Percentiles rank a stretch among this genome's conserved stretches.
Conservation (phyloP, 495 filamentous ascomycete species). For the Bacidia rubella region DNA sequence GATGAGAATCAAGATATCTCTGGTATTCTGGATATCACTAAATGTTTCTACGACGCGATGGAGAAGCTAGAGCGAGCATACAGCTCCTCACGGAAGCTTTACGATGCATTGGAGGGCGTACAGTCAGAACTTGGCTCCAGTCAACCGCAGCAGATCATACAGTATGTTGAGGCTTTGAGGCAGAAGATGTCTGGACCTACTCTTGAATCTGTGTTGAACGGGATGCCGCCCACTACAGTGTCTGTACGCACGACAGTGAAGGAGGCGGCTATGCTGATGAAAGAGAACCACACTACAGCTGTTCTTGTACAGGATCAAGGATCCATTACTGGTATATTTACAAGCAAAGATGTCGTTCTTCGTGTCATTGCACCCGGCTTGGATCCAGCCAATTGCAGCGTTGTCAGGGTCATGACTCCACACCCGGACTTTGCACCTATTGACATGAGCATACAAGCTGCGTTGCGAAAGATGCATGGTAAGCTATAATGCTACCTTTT, state of each 20-base stretch:
- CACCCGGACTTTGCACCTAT: slow-evolving; percentile 96
- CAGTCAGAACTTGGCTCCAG: slow-evolving; percentile 93
- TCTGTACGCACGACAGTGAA: slow-evolving; percentile 91
- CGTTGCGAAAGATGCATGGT: slow-evolving; percentile 98
- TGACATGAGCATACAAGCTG: slow-evolving; percentile 98
- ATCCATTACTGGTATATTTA: slow-evolving; percentile 97
- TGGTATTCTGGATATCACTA: slow-evolving; percentile 95
- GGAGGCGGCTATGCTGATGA: slow-evolving; percentile 90
- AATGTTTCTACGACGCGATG: slow-evolving; percentile 99
- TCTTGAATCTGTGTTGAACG: slow-evolving; percentile 84
- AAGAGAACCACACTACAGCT: slow-evolving; percentile 94
- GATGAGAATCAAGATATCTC: slow-evolving; percentile 99
- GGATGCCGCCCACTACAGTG: slow-evolving; percentile 82
- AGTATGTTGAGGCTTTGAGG: slow-evolving; percentile 91
- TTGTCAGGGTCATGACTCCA: slow-evolving; percentile 96
- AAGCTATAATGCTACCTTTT: slow-evolving; percentile 21
- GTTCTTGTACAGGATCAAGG: slow-evolving; percentile 94
- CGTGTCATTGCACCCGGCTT: slow-evolving; percentile 95
- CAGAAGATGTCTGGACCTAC: slow-evolving; percentile 97
- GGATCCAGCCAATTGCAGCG: slow-evolving; percentile 88
- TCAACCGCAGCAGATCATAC: slow-evolving; percentile 96
- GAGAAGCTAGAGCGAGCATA: slow-evolving; percentile 97
- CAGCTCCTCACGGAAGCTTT: slow-evolving; percentile 86
- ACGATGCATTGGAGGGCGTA: slow-evolving; percentile 96
- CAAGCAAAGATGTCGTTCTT: slow-evolving; percentile 96